Percentiles rank a stretch among this genome's conserved stretches.
These are phyloP conservation scores for Phytophthora lateralis DNA, from an alignment of 352 stramenopile genomes.

Conservation along the genomic window DNA sequence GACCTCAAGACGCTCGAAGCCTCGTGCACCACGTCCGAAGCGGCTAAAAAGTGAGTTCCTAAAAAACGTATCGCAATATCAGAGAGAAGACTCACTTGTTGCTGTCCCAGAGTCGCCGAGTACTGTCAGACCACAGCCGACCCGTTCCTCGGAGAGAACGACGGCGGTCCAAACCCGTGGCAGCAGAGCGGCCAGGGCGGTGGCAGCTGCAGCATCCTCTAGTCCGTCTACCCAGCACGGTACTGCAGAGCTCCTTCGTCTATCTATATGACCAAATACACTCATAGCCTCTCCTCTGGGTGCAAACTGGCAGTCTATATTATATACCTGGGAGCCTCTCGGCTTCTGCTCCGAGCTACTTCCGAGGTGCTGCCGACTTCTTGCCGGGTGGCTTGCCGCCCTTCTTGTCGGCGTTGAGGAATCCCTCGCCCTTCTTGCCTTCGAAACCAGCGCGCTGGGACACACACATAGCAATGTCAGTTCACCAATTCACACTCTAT, in stretches of 20 bases:
- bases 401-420: conserved; percentile 74
- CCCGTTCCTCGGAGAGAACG: conserved; percentile 79
- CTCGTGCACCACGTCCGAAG: conserved; percentile 79
- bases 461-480: conserved; percentile 18
- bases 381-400: conserved; percentile 28
- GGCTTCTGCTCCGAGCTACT: conserved; percentile 46
- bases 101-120: conserved; percentile 62
- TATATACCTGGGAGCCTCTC: conserved; percentile 35
- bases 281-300: conserved; percentile 2
- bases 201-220: conserved; percentile 71
- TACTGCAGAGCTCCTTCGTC: conserved; percentile 8
- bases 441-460: conserved; percentile 76
- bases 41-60: conserved; percentile 71
- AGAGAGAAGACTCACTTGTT: neutral
- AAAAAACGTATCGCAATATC: neutral
- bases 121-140: conserved; percentile 78
- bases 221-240: conserved; percentile 3
- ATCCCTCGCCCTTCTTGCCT: conserved; percentile 79
- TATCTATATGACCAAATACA: conserved; percentile 35
- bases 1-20: conserved; percentile 83
- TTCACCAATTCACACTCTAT: neutral
- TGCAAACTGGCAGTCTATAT: conserved; percentile 52
- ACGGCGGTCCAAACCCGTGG: conserved; percentile 69
- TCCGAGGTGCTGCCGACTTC: conserved; percentile 31
- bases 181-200: conserved; percentile 68